These are phyloP conservation scores for Stellera chamaejasme DNA, from an alignment of 345 rosid species.

Conservation along the genomic window DNA sequence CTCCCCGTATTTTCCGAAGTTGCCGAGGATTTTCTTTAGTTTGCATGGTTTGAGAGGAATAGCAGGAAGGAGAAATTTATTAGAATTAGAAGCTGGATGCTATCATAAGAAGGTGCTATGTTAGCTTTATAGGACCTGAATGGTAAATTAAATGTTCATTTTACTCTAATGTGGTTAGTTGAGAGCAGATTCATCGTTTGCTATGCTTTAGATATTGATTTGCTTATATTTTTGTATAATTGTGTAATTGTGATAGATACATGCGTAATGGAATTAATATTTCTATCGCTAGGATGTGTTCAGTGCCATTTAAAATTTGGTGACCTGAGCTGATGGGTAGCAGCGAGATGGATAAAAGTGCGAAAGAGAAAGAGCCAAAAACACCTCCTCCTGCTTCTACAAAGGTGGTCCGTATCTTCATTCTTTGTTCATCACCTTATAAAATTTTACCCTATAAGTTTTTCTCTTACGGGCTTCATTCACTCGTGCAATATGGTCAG, in stretches of 20 bases:
- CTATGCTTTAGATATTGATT: too few species aligned
- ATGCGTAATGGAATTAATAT: conserved; percentile 1
- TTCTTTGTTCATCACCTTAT: conserved; percentile 6
- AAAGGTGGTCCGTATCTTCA: conserved; percentile 37
- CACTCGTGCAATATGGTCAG: conserved; percentile 22
- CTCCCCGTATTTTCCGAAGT: too few species aligned
- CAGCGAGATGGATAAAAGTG: conserved; percentile 54
- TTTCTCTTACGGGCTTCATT: too few species aligned
- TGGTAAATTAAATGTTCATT: too few species aligned
- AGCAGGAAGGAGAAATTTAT: not conserved
- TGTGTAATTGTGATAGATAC: not conserved
- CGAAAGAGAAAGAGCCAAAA: conserved; percentile 68
- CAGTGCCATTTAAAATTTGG: conserved; percentile 18
- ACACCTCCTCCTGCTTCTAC: conserved; percentile 42
- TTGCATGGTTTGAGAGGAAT: not conserved
- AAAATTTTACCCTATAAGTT: not conserved
- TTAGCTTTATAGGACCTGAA: too few species aligned
- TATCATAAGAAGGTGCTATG: too few species aligned
- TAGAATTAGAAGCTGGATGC: too few species aligned
- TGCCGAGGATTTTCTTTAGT: not conserved
- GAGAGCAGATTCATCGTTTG: too few species aligned
- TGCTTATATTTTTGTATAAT: too few species aligned
- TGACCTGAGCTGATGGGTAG: conserved; percentile 47
- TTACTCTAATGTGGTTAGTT: too few species aligned
- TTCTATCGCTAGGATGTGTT: conserved; percentile 38